Percentiles rank a stretch among this genome's conserved stretches.
These are phyloP conservation scores for Violaceomyces palustris DNA, from an alignment of 1,284 basidiomycete species.

Conservation along the genomic window DNA sequence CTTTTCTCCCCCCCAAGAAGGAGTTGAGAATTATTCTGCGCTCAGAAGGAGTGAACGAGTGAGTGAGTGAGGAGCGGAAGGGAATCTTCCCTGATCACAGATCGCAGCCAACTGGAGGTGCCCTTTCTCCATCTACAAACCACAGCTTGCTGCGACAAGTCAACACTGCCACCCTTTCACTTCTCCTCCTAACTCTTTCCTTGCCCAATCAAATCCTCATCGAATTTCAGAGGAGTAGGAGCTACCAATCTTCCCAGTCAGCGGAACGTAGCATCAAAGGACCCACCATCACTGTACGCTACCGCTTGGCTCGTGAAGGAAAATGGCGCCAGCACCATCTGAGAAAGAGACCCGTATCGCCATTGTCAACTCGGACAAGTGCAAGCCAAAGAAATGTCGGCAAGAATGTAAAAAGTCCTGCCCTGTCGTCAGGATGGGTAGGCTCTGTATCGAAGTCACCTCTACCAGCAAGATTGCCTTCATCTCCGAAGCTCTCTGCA, in stretches of 20 bases:
- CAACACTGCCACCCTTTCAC: neutral
- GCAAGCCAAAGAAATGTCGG: slow-evolving; percentile 52
- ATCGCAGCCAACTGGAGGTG: no score
- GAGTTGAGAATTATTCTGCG: no score
- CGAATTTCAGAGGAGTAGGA: neutral
- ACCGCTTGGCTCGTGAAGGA: neutral
- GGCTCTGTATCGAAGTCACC: slow-evolving; percentile 48
- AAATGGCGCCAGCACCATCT: slow-evolving; percentile 29
- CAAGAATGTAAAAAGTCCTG: slow-evolving; percentile 53
- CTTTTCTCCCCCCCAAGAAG: no score
- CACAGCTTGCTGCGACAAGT: no score
- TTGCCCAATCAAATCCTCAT: no score
- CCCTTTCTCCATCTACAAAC: no score
- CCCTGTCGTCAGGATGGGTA: slow-evolving; percentile 51
- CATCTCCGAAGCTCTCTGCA: slow-evolving; percentile 51
- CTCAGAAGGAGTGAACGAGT: no score
- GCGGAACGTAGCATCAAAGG: neutral
- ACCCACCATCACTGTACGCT: neutral
- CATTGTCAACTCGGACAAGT: slow-evolving; percentile 51
- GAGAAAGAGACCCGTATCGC: slow-evolving; percentile 51
- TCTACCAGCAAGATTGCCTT: slow-evolving; percentile 49
- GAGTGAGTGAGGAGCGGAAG: no score
- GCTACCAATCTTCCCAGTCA: neutral
- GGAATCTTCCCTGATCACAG: no score
- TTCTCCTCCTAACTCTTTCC: no score